Evolutionary conservation across 768 basidiomycete genomes (phyloP).

Genomic region (Candolleomyces aberdarensis): DNA sequence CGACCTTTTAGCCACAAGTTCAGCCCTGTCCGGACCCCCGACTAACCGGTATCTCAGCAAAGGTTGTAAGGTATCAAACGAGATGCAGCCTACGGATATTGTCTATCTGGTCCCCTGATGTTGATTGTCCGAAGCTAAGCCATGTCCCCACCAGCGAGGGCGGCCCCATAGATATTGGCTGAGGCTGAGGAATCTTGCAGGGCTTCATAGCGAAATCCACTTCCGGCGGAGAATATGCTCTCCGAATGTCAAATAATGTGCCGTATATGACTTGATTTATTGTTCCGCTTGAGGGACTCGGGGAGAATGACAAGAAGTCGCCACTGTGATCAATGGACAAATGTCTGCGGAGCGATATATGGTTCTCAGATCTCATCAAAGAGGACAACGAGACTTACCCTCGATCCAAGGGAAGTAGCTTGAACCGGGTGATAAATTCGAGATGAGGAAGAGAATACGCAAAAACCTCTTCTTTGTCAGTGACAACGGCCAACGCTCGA

Average conservation of each 20-base stretch:
- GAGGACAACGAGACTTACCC: slow-evolving; percentile 25
- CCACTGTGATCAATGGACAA: slow-evolving; percentile 48
- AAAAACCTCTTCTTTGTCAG: slow-evolving; percentile 43
- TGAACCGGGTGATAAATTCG: slow-evolving; percentile 50
- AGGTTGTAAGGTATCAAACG: neutral
- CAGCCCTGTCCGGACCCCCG: slow-evolving; percentile 61
- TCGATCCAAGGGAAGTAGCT: slow-evolving; percentile 26
- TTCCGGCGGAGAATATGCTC: slow-evolving; percentile 47
- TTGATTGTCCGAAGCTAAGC: slow-evolving; percentile 46
- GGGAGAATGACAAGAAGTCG: slow-evolving; percentile 50
- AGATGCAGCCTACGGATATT: slow-evolving; percentile 42
- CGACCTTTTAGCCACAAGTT: too few species aligned
- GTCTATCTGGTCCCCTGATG: slow-evolving; percentile 62
- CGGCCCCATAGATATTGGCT: slow-evolving; percentile 59
- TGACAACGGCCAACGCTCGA: slow-evolving; percentile 55
- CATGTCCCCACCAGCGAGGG: slow-evolving; percentile 54
- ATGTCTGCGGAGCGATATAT: slow-evolving; percentile 20
- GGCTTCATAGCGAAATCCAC: slow-evolving; percentile 46
- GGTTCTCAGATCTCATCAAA: neutral
- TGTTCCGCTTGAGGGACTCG: slow-evolving; percentile 29
- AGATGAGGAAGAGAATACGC: slow-evolving; percentile 65
- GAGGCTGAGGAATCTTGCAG: slow-evolving; percentile 51
- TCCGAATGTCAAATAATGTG: slow-evolving; percentile 56
- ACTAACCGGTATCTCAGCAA: slow-evolving; percentile 38
- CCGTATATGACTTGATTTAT: slow-evolving; percentile 44